These are phyloP conservation scores for Evansstolkia leycettana DNA, from an alignment of 495 filamentous ascomycete species.

Conservation along the genomic window DNA sequence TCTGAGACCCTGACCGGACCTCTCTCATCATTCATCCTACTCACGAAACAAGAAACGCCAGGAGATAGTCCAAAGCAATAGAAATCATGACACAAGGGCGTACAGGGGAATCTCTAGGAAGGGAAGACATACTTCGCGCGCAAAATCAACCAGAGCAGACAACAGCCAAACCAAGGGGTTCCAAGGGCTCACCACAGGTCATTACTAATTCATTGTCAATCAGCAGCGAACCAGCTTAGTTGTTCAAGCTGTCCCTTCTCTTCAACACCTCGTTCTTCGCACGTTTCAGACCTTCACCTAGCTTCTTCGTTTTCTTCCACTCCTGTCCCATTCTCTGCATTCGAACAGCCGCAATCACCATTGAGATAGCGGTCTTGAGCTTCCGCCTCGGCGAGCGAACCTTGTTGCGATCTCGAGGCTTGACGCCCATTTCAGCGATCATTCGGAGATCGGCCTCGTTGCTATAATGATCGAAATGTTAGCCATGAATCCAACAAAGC, in stretches of 20 bases:
- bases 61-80: neutral
- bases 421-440: constrained; percentile 66
- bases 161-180: no score
- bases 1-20: no score
- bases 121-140: neutral
- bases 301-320: constrained; percentile 36
- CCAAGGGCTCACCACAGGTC: no score
- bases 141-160: no score
- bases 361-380: constrained; percentile 35
- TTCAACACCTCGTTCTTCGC: constrained; percentile 32
- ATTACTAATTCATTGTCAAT: no score
- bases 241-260: constrained; percentile 20
- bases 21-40: no score
- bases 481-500: constrained; percentile 5
- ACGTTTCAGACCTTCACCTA: constrained; percentile 32
- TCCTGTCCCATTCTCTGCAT: constrained; percentile 42
- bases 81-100: neutral
- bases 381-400: constrained; percentile 26
- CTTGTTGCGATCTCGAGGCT: constrained; percentile 20
- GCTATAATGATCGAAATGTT: constrained; percentile 32
- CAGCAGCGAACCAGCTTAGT: constrained; percentile 10
- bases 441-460: constrained; percentile 85
- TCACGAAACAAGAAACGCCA: neutral
- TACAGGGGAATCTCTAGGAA: constrained; percentile 5
- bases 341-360: constrained; percentile 40